Evolutionary conservation across 768 basidiomycete genomes (phyloP), one percentile per base, ranked within the genome.

Genomic region (Royoungia palumana): DNA sequence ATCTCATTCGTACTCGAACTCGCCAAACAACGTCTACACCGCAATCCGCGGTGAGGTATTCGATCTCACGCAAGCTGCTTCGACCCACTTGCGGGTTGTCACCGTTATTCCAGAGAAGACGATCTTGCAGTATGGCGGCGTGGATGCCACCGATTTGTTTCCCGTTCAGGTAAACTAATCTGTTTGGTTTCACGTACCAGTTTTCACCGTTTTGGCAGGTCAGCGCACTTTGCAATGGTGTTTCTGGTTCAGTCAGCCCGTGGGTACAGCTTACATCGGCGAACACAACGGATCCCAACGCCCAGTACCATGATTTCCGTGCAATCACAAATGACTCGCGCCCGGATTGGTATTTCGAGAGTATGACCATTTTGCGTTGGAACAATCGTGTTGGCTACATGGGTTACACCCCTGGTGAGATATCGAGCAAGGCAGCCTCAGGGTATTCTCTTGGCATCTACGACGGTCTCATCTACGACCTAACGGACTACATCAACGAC

Each of bases 301-400:
- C 87, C 1, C 75, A 82, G 59, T 99, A 98, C 65, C 96, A 98
- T 66, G 95, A 99, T 65, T 99, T 99, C 81, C 88, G 95, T 16
- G 85, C 85, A 0, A 84, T 76, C 63, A 87, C 85, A 30, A 87
- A 84, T 50, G 95, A 98, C 61, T 86, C 87, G 0, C 82, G 96
- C 9, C 95, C 96, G 0, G 96, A 99, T 63, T 99, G 96, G 96
- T 99, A 98, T 68, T 94, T 89, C 56, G 88, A 98, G 71, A 76
- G 75, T 50, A 98, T 99, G 96, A 88, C 89, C 3, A 67, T 80
- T 63, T 86, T 99, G 87, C 88, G 96, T 7, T 96, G 87, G 75
- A 85, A 82, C 45, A 82, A 82, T 58, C 88, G 95, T 34, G 79
- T 83, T 35, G 96, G 96, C 0, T 97, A 94, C 64, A 62, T 95